These are phyloP conservation scores for Pythium chondricola DNA, from an alignment of 352 stramenopile species.

Conservation along the genomic window DNA sequence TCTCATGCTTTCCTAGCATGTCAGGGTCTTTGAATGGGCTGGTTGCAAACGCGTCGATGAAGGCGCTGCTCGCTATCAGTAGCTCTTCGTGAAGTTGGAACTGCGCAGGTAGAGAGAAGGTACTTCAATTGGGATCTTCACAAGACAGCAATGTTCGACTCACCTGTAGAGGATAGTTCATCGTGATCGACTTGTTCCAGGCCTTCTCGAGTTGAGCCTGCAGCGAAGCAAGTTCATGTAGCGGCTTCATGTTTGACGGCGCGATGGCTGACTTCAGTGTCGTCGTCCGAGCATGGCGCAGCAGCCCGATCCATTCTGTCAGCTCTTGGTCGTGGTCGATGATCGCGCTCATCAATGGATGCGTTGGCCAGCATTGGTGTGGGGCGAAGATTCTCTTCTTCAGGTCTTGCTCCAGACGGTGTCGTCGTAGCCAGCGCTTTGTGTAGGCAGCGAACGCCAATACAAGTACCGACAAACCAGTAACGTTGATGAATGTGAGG, in stretches of 20 bases:
- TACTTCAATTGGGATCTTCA: too few relatives aligned
- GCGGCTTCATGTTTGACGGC: conserved; percentile 1
- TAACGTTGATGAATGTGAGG: conserved; percentile 40
- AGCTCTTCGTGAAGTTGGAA: conserved; percentile 5
- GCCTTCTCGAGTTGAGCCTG: not conserved
- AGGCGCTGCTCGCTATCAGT: conserved; percentile 30
- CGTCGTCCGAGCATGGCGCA: not conserved
- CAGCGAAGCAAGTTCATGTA: conserved; percentile 1
- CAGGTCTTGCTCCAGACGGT: not conserved
- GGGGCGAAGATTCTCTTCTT: not conserved
- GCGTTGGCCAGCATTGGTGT: conserved; percentile 7
- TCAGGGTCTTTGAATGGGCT: conserved; percentile 29
- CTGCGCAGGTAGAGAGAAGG: too few relatives aligned
- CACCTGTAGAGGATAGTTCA: conserved; percentile 7
- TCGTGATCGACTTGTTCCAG: not conserved
- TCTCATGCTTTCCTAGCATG: conserved; percentile 10
- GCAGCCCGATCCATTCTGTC: not conserved
- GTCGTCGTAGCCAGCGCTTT: conserved; percentile 1
- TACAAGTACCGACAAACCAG: conserved; percentile 17
- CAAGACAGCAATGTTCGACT: not conserved
- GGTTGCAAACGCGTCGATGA: conserved; percentile 39
- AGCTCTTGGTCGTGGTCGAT: not conserved
- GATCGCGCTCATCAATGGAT: conserved; percentile 9
- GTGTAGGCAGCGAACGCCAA: conserved; percentile 14
- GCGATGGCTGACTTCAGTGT: not conserved